Evolutionary conservation across 1,139 yeast species (phyloP).

Genomic region (Debaryomyces sp.): DNA sequence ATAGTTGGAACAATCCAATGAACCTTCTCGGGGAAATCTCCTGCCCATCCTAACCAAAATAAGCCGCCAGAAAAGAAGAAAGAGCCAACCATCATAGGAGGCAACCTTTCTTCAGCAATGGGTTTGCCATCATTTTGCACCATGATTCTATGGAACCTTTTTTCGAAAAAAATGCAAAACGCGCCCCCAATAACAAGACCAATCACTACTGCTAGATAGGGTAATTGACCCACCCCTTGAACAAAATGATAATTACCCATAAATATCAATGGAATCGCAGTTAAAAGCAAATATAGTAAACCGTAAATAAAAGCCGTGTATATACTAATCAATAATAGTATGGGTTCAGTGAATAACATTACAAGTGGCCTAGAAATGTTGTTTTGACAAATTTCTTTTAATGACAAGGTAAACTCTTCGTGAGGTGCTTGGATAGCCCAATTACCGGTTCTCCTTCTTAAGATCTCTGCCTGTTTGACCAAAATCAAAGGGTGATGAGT

Average conservation of each 20-base stretch:
- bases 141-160: slow-evolving; percentile 28
- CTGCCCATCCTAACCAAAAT: slow-evolving; percentile 81
- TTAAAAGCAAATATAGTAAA: slow-evolving; percentile 67
- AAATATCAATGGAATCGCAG: slow-evolving; percentile 75
- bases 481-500: slow-evolving; percentile 49
- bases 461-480: slow-evolving; percentile 54
- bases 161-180: slow-evolving; percentile 23
- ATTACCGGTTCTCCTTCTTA: slow-evolving; percentile 52
- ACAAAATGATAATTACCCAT: slow-evolving; percentile 56
- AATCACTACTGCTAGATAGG: slow-evolving; percentile 57
- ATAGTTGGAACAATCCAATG: slow-evolving; percentile 80
- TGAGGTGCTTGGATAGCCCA: slow-evolving; percentile 85
- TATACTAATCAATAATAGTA: slow-evolving; percentile 60
- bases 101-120: slow-evolving; percentile 72
- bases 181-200: slow-evolving; percentile 61
- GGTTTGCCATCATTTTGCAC: slow-evolving; percentile 54
- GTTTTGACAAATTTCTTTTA: slow-evolving; percentile 64
- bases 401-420: slow-evolving; percentile 61
- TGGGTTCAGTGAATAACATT: slow-evolving; percentile 70
- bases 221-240: slow-evolving; percentile 55
- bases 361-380: slow-evolving; percentile 65
- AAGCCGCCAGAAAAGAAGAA: slow-evolving; percentile 69
- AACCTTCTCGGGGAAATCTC: slow-evolving; percentile 59
- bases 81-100: slow-evolving; percentile 65
- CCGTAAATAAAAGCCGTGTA: slow-evolving; percentile 80